These are phyloP conservation scores for Candida orba DNA, from an alignment of 805 yeast genomes.

Conservation along the genomic window DNA sequence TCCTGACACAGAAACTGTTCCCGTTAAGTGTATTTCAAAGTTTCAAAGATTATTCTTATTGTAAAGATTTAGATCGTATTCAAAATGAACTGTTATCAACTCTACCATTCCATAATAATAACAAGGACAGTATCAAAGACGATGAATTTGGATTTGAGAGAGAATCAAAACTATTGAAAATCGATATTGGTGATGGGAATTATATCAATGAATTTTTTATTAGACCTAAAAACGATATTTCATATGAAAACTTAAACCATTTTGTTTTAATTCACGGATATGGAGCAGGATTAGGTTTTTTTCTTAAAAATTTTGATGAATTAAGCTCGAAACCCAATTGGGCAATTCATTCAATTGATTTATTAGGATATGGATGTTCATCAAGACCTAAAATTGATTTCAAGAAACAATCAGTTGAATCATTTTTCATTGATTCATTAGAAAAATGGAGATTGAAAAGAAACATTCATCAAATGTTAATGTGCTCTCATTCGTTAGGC, in stretches of 20 bases:
- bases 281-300: slow-evolving; percentile 90
- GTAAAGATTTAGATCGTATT: slow-evolving; percentile 32
- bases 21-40: slow-evolving; percentile 52
- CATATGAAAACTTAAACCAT: slow-evolving; percentile 29
- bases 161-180: slow-evolving; percentile 24
- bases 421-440: slow-evolving; percentile 46
- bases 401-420: slow-evolving; percentile 26
- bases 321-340: slow-evolving; percentile 40
- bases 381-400: slow-evolving; percentile 61
- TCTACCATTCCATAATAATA: slow-evolving; percentile 39
- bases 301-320: slow-evolving; percentile 62
- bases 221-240: slow-evolving; percentile 36
- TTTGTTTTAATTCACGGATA: slow-evolving; percentile 86
- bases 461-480: slow-evolving; percentile 41
- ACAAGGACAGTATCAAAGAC: slow-evolving; percentile 11
- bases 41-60: slow-evolving; percentile 39
- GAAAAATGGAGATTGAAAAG: slow-evolving; percentile 53
- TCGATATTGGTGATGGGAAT: slow-evolving; percentile 38
- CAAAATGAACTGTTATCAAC: slow-evolving; percentile 40
- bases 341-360: slow-evolving; percentile 79
- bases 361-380: slow-evolving; percentile 87
- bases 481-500: slow-evolving; percentile 88
- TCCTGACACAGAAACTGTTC: slow-evolving; percentile 41
- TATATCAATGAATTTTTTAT: slow-evolving; percentile 75
- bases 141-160: slow-evolving; percentile 10